phyloP scores from a whole-genome alignment of 2,329 filamentous ascomycete genomes.

The Juglanconis juglandina region DNA sequence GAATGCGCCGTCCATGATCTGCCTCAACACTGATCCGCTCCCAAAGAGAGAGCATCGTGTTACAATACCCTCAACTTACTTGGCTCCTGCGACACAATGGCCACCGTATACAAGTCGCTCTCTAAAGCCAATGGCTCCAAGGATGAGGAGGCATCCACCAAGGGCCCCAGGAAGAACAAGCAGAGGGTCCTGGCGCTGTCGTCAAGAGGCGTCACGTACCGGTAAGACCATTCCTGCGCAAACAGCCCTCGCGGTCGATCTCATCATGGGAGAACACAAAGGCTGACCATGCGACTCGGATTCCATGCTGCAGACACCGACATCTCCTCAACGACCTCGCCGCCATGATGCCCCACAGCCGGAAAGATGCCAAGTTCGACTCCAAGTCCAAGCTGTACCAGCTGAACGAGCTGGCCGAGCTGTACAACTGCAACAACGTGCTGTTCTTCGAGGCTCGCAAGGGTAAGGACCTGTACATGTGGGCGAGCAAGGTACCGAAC shows the following conservation, averaged over 20 bases:
- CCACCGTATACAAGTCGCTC: constrained; percentile 71
- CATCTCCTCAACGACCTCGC: constrained; percentile 89
- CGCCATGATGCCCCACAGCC: constrained; percentile 82
- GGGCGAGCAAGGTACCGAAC: constrained; percentile 88
- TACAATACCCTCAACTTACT: not conserved
- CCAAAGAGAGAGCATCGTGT: not conserved
- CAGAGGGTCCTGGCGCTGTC: constrained; percentile 85
- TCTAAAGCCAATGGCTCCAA: constrained; percentile 54
- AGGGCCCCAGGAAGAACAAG: constrained; percentile 59
- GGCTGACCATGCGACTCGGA: not conserved
- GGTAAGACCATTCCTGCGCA: constrained; percentile 44
- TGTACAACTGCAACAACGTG: constrained; percentile 86
- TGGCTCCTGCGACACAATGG: constrained; percentile 48
- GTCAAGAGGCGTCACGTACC: constrained; percentile 86
- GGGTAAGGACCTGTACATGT: constrained; percentile 89
- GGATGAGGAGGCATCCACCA: constrained; percentile 41
- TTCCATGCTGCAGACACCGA: constrained; percentile 63
- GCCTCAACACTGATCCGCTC: not conserved
- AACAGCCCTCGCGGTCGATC: not conserved
- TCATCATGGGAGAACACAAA: not conserved
- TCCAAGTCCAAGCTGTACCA: constrained; percentile 85
- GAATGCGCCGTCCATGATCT: not conserved
- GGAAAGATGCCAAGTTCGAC: constrained; percentile 95
- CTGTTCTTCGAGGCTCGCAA: constrained; percentile 96
- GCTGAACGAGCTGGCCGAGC: constrained; percentile 70